Percentiles rank a stretch among this genome's conserved stretches.
These are phyloP conservation scores for Cryptococcus amylolentus DNA, from an alignment of 1,284 basidiomycete genomes.

Conservation along the genomic window DNA sequence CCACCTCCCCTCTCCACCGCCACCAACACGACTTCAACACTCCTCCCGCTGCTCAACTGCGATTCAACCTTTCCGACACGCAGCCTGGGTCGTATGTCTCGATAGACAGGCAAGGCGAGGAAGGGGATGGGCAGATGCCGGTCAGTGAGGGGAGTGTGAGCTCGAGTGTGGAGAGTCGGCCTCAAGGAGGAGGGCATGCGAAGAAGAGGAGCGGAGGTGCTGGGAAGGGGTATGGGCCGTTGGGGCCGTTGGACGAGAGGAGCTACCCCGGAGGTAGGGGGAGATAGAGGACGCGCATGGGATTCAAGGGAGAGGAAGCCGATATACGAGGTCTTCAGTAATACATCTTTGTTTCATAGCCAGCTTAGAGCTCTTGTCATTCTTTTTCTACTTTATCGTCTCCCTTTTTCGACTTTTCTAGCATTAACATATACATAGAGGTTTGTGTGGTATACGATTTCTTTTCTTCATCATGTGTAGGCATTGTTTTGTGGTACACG, in stretches of 20 bases:
- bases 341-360: too few species aligned
- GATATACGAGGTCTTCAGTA: too few species aligned
- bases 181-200: slow-evolving; percentile 32
- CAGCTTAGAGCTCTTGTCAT: too few species aligned
- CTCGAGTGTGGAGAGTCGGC: slow-evolving; percentile 25
- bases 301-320: too few species aligned
- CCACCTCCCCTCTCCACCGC: slow-evolving; percentile 30
- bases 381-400: too few species aligned
- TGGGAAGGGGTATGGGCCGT: slow-evolving; percentile 32
- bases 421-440: too few species aligned
- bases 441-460: not conserved
- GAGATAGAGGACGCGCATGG: not conserved
- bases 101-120: slow-evolving; percentile 4
- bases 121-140: slow-evolving; percentile 9
- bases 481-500: too few species aligned
- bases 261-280: slow-evolving; percentile 24
- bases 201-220: slow-evolving; percentile 40
- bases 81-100: slow-evolving; percentile 5
- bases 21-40: slow-evolving; percentile 16
- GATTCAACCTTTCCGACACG: slow-evolving; percentile 1
- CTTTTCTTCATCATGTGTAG: not conserved
- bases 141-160: slow-evolving; percentile 19
- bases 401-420: too few species aligned
- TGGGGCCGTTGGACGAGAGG: slow-evolving; percentile 40
- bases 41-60: not conserved